Base-by-base conservation (phyloP, 1,139 yeast species). In the Candida freyschussii region DNA sequence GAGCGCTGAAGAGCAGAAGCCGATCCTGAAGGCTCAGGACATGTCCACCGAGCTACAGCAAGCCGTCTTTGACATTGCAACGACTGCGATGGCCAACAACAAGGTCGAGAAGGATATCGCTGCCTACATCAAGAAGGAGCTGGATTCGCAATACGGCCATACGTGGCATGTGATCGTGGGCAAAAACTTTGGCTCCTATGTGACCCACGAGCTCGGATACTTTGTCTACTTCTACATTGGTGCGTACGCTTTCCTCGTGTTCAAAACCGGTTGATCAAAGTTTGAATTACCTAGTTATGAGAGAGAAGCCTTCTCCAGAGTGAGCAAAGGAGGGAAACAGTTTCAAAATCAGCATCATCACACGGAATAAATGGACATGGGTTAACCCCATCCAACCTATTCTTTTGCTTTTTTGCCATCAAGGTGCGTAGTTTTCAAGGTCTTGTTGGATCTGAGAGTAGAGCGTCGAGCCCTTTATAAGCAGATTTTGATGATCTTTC, bases 151-250 rank as follows among this genome's bases (percentile, higher is more conserved):
- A 38, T 81, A 71, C 48, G 96, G 96, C 1, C 75, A 82, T 27
- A 78, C 95, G 16, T 91, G 98, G 98, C 97, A 91, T 57, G 93
- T 87, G 19, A 76, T 91, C 39, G 96, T 87, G 33, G 99, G 98
- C 19, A 78, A 79, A 57, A 83, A 83, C 52, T 91, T 91, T 60
- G 97, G 97, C 5, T 78, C 93, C 34, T 87, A 82, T 55, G 96
- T 93, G 17, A 85, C 97, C 13, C 98, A 93, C 55, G 89, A 71
- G 51, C 59, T 82, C 42, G 94, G 95, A 17, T 76, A 72, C 53
- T 91, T 91, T 56, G 67, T 83, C 21, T 89, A 91, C 60, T 84
- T 85, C 52, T 87, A 86, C 59, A 67, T 86, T 40, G 96, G 83
- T 16, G 79, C 78, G 27, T 63, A 78, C 45, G 96, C 96, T 12